Percentiles rank a stretch among this genome's conserved stretches.
Evolutionary conservation across 164 flowering plant genomes (phyloP).

Genomic region (Taxillus chinensis): DNA sequence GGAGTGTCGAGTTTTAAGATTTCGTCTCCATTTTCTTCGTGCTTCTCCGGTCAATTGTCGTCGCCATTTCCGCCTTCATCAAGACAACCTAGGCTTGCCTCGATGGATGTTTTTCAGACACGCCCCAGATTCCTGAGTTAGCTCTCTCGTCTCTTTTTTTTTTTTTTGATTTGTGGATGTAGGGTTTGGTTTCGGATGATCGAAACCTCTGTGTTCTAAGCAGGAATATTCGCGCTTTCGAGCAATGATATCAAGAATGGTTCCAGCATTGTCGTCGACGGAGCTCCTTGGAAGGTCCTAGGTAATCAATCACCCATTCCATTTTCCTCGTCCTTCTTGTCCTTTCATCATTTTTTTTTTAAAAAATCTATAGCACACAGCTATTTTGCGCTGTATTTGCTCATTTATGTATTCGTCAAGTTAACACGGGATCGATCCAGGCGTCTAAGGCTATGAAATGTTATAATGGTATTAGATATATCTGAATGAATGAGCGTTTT

Average conservation of each 20-base stretch:
- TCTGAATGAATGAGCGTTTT: too few relatives aligned
- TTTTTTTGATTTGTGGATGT: background rate
- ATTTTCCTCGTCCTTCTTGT: background rate
- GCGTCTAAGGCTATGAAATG: too few relatives aligned
- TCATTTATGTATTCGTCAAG: too few relatives aligned
- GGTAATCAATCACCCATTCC: conserved; percentile 25
- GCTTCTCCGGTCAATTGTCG: conserved; percentile 14
- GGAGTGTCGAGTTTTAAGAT: conserved; percentile 20
- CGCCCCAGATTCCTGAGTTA: conserved; percentile 36
- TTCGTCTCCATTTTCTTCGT: conserved; percentile 11
- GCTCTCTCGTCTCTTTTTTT: background rate
- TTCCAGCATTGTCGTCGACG: conserved; percentile 67
- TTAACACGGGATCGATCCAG: too few relatives aligned
- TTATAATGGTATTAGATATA: too few relatives aligned
- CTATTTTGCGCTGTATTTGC: too few relatives aligned
- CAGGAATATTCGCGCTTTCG: conserved; percentile 56
- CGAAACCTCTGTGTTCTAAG: background rate
- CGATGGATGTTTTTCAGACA: conserved; percentile 10
- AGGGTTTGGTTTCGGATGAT: background rate
- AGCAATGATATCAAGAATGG: conserved; percentile 94
- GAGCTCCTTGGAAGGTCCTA: conserved; percentile 76
- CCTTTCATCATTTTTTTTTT: background rate
- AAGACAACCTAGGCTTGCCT: conserved; percentile 18
- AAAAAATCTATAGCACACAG: background rate
- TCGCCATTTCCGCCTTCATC: conserved; percentile 12